These are phyloP conservation scores for Phascolomyces articulosus DNA, from an alignment of 371 early-diverging fungal genomes.

Conservation along the genomic window DNA sequence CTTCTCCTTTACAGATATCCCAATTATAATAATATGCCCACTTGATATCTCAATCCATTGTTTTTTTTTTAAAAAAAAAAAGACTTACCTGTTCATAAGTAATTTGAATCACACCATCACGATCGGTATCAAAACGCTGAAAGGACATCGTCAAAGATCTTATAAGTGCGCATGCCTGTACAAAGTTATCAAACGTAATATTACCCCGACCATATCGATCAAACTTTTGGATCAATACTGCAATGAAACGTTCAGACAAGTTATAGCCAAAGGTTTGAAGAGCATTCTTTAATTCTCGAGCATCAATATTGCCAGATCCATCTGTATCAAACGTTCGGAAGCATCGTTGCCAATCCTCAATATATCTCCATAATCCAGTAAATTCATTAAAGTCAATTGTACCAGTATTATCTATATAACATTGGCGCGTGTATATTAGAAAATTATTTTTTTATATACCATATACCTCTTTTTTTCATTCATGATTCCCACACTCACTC, in stretches of 20 bases:
- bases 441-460: neutral
- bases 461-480: neutral
- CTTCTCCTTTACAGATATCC: no score
- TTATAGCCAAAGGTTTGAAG: conserved; percentile 81
- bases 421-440: neutral
- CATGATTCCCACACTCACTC: neutral
- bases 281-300: conserved; percentile 72
- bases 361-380: conserved; percentile 74
- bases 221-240: conserved; percentile 71
- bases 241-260: conserved; percentile 59
- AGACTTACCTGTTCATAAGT: conserved; percentile 68
- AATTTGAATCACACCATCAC: conserved; percentile 79
- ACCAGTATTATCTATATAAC: conserved; percentile 55
- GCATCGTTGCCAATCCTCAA: conserved; percentile 76
- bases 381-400: conserved; percentile 83
- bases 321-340: conserved; percentile 85
- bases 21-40: no score
- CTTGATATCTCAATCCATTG: no score
- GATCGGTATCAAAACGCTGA: conserved; percentile 70
- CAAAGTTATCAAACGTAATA: conserved; percentile 84
- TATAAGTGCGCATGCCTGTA: conserved; percentile 80
- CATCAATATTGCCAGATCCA: conserved; percentile 77
- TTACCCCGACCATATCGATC: conserved; percentile 69
- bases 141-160: conserved; percentile 80
- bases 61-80: no score